Evolutionary conservation across 2,329 filamentous ascomycete genomes (phyloP), one percentile per base, ranked within the genome.

Genomic region (Penicillium expansum): DNA sequence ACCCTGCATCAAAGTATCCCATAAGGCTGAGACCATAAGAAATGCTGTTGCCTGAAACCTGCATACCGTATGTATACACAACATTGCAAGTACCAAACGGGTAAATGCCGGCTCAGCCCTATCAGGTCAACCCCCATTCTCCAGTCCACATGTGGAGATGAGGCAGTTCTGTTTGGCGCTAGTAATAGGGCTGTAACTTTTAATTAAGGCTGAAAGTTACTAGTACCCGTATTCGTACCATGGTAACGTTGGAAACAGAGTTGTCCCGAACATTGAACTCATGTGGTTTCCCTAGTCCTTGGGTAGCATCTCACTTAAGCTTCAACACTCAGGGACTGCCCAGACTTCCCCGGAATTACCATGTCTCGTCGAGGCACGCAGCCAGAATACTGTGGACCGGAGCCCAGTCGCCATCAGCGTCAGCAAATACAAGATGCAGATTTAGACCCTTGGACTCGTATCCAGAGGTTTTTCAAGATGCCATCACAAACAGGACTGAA

Each of bases 161-260:
- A 33, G 10, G 5, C 33, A 27, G 7, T 14, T 11, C 11, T 13
- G 35, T 50, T 51, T 55, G 20, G 42, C 54, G 42, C 54, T 56
- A 52, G 54, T 52, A 56, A 56, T 52, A 56, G 39, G 54, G 54
- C 53, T 56, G 39, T 42, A 35, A 55, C 27, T 30, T 24, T 42
- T 14, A 42, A 45, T 43, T 52, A 54, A 24, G 35, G 43, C 27
- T 33, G 22, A 52, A 41, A 24, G 20, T 54, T 42, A 56, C 42
- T 13, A 22, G 43, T 47, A 48, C 30, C 44, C 16, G 48, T 52
- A 52, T 27, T 3, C n/a, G 29, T 49, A 49, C 29, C 18, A 20
- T 32, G 42, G 43, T 49, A 42, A 29, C 8, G 24, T 45, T 32
- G 5, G 37, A 22, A 50, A 42, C 48, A 50, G 35, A 38, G 27